These are phyloP conservation scores for Agaricus subrufescens DNA, from an alignment of 768 basidiomycete species.

Conservation along the genomic window DNA sequence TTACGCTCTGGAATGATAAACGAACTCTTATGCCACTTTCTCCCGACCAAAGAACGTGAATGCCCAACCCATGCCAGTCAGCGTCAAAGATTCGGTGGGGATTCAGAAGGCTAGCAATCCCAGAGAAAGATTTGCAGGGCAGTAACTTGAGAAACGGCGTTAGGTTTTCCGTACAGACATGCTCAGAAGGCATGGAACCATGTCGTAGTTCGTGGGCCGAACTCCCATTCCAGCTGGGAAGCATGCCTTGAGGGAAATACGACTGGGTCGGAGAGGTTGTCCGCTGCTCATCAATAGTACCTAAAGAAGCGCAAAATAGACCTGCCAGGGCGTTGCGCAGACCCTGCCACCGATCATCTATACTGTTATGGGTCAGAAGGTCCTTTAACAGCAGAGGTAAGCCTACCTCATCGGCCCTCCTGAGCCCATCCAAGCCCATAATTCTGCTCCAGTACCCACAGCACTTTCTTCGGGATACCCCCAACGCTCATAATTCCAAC, in stretches of 20 bases:
- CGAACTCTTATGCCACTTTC: conserved; percentile 57
- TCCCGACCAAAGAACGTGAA: conserved; percentile 67
- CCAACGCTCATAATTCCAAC: conserved; percentile 86
- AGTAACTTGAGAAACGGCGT: conserved; percentile 94
- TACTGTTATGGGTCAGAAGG: conserved; percentile 31
- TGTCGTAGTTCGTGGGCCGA: conserved; percentile 59
- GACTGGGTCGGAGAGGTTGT: conserved; percentile 63
- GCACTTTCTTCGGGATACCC: conserved; percentile 72
- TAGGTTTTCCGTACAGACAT: conserved; percentile 96
- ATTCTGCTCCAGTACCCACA: conserved; percentile 82
- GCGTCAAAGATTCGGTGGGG: conserved; percentile 85
- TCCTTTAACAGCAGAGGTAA: background rate
- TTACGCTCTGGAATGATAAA: conserved; percentile 70
- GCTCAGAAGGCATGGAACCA: conserved; percentile 74
- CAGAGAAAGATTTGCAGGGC: conserved; percentile 87
- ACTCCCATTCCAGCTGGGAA: conserved; percentile 38
- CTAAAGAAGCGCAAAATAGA: conserved; percentile 91
- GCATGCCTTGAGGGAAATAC: conserved; percentile 57
- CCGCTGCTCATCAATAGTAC: conserved; percentile 66
- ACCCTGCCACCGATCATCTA: conserved; percentile 77
- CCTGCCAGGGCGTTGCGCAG: conserved; percentile 89
- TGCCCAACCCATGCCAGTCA: conserved; percentile 85
- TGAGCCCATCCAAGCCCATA: conserved; percentile 92
- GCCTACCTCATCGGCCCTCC: conserved; percentile 46
- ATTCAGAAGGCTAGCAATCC: conserved; percentile 78